These are phyloP conservation scores for Acacia confusa DNA, from an alignment of 306 rosid genomes.

Conservation along the genomic window DNA sequence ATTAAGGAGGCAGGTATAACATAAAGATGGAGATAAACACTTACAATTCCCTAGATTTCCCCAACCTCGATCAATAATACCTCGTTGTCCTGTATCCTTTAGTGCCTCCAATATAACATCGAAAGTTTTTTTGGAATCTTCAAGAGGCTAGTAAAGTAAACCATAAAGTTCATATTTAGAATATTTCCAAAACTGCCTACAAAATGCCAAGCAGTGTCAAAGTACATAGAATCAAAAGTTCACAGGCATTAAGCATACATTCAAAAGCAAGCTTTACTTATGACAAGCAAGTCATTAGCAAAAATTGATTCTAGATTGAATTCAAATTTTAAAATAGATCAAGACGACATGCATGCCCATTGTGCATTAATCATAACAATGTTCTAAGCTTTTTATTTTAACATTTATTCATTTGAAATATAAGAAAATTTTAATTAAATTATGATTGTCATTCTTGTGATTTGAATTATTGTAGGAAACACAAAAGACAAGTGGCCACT, in stretches of 20 bases:
- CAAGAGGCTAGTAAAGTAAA: slow-evolving; percentile 74
- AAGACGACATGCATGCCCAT: background rate
- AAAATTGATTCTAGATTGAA: background rate
- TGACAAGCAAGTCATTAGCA: background rate
- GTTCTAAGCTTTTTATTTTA: background rate
- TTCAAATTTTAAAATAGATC: background rate
- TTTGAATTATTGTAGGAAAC: background rate
- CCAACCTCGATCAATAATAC: slow-evolving; percentile 93
- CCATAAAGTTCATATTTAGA: slow-evolving; percentile 19
- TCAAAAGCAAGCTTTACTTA: background rate
- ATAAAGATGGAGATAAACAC: slow-evolving; percentile 34
- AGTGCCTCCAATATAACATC: slow-evolving; percentile 78
- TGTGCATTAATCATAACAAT: background rate
- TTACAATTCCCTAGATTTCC: slow-evolving; percentile 87
- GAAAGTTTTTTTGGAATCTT: slow-evolving; percentile 69
- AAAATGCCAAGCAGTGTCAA: slow-evolving; percentile 6
- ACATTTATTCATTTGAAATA: background rate
- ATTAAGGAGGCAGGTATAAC: slow-evolving; percentile 1
- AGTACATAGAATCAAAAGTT: slow-evolving; percentile 12
- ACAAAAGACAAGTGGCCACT: background rate
- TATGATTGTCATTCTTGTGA: background rate
- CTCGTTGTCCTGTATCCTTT: slow-evolving; percentile 79
- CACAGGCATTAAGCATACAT: slow-evolving; percentile 10
- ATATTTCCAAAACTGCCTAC: background rate
- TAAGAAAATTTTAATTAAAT: background rate